Evolutionary conservation across 2,329 filamentous ascomycete genomes (phyloP), one percentile per base, ranked within the genome.

Genomic region (Diplodia seriata): DNA sequence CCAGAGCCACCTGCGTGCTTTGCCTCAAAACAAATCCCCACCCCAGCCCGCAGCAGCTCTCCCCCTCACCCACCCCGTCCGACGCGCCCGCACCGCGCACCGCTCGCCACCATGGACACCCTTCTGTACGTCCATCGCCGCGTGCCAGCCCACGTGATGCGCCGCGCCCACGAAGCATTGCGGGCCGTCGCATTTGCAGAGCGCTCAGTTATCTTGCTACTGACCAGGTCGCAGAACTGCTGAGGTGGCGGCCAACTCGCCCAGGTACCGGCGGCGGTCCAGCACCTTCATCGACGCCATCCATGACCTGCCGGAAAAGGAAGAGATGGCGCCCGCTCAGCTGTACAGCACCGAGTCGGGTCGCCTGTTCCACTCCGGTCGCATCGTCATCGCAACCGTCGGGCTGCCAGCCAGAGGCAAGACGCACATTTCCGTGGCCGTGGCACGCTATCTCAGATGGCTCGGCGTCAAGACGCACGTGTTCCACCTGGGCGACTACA

Each of bases 301-400:
- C 74, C 94, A 98, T 81, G 94, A 98, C 83, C 85, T 97, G 66
- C 89, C 92, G 9, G 91, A 94, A 76, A 93, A 93, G 74, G 85
- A 86, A 68, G 87, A 94, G 73, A 88, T 97, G 87, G 95, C 95
- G 5, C 95, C 95, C 36, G 95, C 95, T 72, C 95, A 99, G 82
- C 86, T 99, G 55, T 99, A 99, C 83, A 97, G 93, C 79, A 99
- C 95, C 65, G 97, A 98, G 86, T 98, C 94, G 57, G 95, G 95
- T 59, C 89, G 95, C 51, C 88, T 99, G 36, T 99, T 99, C 78
- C 95, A 99, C 80, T 97, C 95, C 26, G 95, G 95, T 57, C 89
- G 94, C 68, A 99, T 99, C 77, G 94, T 94, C 57, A 98, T 99
- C 74, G 94, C 95, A 71, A 97, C 97, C 78, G 95, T 98, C 72